These are phyloP conservation scores for Pleurotus tuber-regium DNA, from an alignment of 768 basidiomycete genomes.

Conservation along the genomic window DNA sequence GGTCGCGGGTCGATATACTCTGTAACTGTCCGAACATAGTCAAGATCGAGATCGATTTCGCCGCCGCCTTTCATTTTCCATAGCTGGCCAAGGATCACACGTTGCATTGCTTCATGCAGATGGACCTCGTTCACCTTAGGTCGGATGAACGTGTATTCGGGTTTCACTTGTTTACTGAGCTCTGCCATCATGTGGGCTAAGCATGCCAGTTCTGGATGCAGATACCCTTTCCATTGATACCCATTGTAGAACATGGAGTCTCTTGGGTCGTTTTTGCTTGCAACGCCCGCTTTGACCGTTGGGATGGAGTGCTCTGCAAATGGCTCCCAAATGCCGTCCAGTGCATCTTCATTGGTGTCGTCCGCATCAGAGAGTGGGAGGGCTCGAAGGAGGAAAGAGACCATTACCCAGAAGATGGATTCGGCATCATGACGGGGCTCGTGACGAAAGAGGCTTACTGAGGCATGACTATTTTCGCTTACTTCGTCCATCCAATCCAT, in stretches of 20 bases:
- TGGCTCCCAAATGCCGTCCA: not conserved
- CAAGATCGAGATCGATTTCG: too few relatives aligned
- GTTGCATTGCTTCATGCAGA: slow-evolving; percentile 12
- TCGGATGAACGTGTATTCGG: not conserved
- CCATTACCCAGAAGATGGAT: slow-evolving; percentile 6
- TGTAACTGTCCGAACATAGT: too few relatives aligned
- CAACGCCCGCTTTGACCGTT: not conserved
- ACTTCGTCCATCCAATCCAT: not conserved
- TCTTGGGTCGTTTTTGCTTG: not conserved
- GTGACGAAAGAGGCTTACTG: not conserved
- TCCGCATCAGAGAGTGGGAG: not conserved
- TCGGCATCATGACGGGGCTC: slow-evolving; percentile 7
- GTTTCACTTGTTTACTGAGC: not conserved
- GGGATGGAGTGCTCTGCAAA: not conserved
- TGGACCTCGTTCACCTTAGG: not conserved
- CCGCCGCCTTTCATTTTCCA: not conserved
- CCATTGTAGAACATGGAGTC: not conserved
- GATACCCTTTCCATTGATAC: not conserved
- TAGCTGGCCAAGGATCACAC: not conserved
- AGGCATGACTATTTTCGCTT: too few relatives aligned
- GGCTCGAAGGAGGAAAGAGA: not conserved
- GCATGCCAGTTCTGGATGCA: slow-evolving; percentile 8
- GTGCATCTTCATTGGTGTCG: not conserved
- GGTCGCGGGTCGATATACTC: too few relatives aligned
- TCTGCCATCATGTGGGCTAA: not conserved